Conservation (phyloP, 352 stramenopile species). For the Globisporangium emineosum region DNA sequence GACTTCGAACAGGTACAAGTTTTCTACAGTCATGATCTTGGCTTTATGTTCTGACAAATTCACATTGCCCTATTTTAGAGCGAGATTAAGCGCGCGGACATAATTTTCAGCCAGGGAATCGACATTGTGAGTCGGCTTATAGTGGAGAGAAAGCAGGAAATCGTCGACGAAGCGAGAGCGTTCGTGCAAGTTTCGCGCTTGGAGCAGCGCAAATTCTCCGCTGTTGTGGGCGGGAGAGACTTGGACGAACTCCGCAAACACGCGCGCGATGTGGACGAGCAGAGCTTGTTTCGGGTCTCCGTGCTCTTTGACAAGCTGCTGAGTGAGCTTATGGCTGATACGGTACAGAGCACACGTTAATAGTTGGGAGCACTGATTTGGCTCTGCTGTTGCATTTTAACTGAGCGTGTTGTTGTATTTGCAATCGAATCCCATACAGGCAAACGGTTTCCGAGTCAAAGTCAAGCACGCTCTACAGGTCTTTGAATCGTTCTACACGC, state of each 20-base stretch:
- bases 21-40: background rate
- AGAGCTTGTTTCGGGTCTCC: conserved; percentile 11
- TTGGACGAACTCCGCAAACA: conserved; percentile 12
- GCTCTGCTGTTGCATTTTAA: no score
- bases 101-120: conserved; percentile 10
- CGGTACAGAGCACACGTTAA: conserved; percentile 3
- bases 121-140: conserved; percentile 4
- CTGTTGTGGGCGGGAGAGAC: background rate
- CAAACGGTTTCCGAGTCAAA: background rate
- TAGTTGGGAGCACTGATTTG: no score
- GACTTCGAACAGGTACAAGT: conserved; percentile 18
- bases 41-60: background rate
- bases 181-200: conserved; percentile 13
- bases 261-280: conserved; percentile 12
- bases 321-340: conserved; percentile 15
- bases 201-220: conserved; percentile 10
- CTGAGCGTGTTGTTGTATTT: no score
- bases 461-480: background rate
- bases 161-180: conserved; percentile 15
- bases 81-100: conserved; percentile 10
- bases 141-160: background rate
- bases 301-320: conserved; percentile 16
- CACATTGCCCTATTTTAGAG: background rate
- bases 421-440: conserved; percentile 4
- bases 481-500: conserved; percentile 16